phyloP scores from a whole-genome alignment of 495 filamentous ascomycete species.

The Aspergillus sparsus region DNA sequence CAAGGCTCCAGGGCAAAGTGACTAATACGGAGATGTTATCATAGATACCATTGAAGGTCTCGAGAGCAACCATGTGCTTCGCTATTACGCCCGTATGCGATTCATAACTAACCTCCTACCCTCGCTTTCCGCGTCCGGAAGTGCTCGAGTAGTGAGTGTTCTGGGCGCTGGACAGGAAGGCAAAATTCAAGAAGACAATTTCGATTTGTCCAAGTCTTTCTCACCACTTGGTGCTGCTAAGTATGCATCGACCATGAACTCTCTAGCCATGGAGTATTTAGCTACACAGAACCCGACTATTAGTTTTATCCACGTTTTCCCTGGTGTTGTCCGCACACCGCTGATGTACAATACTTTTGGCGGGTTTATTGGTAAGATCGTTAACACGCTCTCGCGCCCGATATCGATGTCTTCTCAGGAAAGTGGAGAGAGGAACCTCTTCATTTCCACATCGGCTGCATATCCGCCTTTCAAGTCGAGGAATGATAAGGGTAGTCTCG shows the following conservation, averaged over 20 bases:
- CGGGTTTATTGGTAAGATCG: conserved; percentile 1
- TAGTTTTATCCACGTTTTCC: conserved; percentile 59
- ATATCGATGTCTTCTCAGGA: conserved; percentile 41
- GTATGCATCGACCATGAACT: conserved; percentile 51
- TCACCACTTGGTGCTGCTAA: conserved; percentile 32
- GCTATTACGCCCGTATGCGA: conserved; percentile 63
- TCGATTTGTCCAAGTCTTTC: conserved; percentile 33
- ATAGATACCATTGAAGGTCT: conserved; percentile 63
- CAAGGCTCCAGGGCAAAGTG: not conserved
- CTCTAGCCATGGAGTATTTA: conserved; percentile 51
- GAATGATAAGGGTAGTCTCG: conserved; percentile 28
- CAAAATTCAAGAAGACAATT: conserved; percentile 47
- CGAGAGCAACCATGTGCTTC: conserved; percentile 51
- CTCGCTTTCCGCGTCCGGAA: conserved; percentile 45
- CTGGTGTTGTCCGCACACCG: conserved; percentile 53
- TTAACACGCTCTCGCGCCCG: conserved; percentile 28
- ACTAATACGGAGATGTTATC: not conserved
- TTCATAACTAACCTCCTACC: conserved; percentile 67
- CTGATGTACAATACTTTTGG: conserved; percentile 27
- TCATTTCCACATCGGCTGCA: conserved; percentile 50
- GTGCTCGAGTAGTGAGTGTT: conserved; percentile 61
- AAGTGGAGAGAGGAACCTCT: conserved; percentile 57
- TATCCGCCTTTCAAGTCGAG: conserved; percentile 40
- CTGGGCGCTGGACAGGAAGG: conserved; percentile 56
- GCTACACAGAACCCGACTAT: conserved; percentile 52